Evolutionary conservation across 805 yeast species (phyloP), one percentile per base, ranked within the genome.

Genomic region (Metschnikowia aberdeeniae): DNA sequence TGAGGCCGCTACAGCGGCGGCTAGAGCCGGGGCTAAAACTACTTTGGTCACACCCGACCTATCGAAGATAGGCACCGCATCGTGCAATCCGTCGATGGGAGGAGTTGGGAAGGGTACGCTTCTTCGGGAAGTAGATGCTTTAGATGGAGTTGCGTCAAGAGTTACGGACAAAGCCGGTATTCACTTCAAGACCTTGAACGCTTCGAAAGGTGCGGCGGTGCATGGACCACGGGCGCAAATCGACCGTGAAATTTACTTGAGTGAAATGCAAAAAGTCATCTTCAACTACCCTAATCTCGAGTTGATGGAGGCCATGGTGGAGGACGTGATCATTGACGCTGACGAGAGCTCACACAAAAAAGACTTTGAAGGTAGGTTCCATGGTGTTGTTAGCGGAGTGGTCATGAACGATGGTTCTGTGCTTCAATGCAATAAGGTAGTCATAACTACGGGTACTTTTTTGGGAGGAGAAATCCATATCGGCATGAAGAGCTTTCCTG

Each of bases 191-290:
- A 82, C 88, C 50, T 71, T 93, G 51, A 93, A 93, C 62, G 74
- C 83, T 37, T 84, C 95, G 1, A 78, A 89, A 52, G 99, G 99
- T 2, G 86, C 95, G 0, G 99, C 99, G 0, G 98, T 92, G 1
- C 95, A 97, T 88, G 98, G 99, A 0, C 97, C 97, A 6, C 68
- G 99, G 48, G 97, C 97, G 1, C 99, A 93, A 66, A 92, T 93
- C 27, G 99, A 93, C 63, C 72, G 99, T 52, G 70, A 78, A 36
- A 73, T 92, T 1, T 93, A 93, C 61, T 67, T 84, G 55, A 58
- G 62, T 12, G 89, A 86, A 57, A 89, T 93, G 97, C 96, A 87
- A 59, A 56, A 64, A 3, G 82, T 73, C 45, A 70, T 93, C 19
- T 60, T 65, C 34, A 62, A 66, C 49, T 83, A 83, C 60, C 68